These are phyloP conservation scores for Areca catechu DNA, from an alignment of 176 grass and related monocot species.

Conservation along the genomic window DNA sequence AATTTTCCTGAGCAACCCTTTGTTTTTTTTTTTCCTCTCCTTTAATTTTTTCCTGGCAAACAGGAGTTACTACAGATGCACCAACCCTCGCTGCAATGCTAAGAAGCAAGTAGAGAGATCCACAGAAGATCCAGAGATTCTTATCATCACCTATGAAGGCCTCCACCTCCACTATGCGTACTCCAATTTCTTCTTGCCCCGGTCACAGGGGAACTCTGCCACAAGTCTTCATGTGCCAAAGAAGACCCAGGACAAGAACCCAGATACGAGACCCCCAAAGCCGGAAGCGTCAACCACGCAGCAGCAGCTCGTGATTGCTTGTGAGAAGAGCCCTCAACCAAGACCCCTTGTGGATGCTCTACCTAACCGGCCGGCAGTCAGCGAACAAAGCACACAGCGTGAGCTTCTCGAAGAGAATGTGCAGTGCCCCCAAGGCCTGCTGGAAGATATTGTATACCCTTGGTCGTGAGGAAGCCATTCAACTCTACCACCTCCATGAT, in stretches of 20 bases:
- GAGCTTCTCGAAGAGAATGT: neutral
- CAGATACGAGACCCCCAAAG: neutral
- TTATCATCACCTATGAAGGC: conserved; percentile 10
- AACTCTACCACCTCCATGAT: neutral
- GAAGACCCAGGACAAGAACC: neutral
- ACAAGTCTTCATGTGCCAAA: neutral
- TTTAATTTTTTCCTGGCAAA: neutral
- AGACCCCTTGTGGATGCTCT: too few relatives aligned
- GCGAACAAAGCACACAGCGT: neutral
- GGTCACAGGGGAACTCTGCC: neutral
- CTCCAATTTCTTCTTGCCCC: conserved; percentile 3
- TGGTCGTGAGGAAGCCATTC: conserved; percentile 6
- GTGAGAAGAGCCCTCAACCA: too few relatives aligned
- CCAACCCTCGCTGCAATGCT: conserved; percentile 7
- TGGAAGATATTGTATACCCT: conserved; percentile 6
- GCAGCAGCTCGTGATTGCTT: neutral
- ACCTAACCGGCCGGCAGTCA: too few relatives aligned
- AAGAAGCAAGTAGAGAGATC: conserved; percentile 22
- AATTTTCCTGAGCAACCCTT: too few relatives aligned
- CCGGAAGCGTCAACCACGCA: neutral
- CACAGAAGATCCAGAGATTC: conserved; percentile 10
- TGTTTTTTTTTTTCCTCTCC: too few relatives aligned
- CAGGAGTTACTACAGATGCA: conserved; percentile 14
- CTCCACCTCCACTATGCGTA: conserved; percentile 11
- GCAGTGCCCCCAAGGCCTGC: conserved; percentile 3